Percentiles rank a stretch among this genome's conserved stretches.
These are phyloP conservation scores for Lunularia cruciata DNA, from an alignment of 225 moss, liverwort and hornwort genomes.

Conservation along the genomic window DNA sequence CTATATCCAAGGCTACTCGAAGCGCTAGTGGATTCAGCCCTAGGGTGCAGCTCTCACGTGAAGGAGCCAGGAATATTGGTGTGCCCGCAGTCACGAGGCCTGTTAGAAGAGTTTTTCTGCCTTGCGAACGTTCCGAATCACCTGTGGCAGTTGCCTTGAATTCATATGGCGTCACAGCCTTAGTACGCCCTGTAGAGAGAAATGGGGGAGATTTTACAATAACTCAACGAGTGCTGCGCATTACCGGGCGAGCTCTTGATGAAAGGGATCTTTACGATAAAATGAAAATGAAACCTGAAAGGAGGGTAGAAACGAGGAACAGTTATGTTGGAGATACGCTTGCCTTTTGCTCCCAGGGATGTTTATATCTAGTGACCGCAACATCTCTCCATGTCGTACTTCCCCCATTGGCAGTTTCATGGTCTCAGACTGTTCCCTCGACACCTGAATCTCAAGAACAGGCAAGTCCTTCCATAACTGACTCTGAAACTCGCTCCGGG, in stretches of 20 bases:
- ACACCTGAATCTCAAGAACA: constrained; percentile 5
- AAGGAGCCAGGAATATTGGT: constrained; percentile 37
- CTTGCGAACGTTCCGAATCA: constrained; percentile 33
- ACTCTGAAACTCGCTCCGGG: constrained; percentile 30
- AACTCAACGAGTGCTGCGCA: constrained; percentile 48
- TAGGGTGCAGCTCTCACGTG: constrained; percentile 50
- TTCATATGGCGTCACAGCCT: constrained; percentile 60
- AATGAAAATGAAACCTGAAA: constrained; percentile 29
- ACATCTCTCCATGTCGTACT: constrained; percentile 87
- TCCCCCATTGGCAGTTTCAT: constrained; percentile 64
- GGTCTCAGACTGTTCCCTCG: constrained; percentile 41
- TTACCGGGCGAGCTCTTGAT: constrained; percentile 50
- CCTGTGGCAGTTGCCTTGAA: constrained; percentile 67
- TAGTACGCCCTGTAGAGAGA: constrained; percentile 29
- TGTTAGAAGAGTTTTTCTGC: constrained; percentile 64
- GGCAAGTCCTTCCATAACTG: constrained; percentile 27
- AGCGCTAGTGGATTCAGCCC: constrained; percentile 85
- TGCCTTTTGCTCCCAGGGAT: constrained; percentile 71
- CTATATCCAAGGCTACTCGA: constrained; percentile 2
- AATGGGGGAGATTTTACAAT: constrained; percentile 36
- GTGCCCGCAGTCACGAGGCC: constrained; percentile 38
- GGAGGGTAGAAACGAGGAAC: constrained; percentile 35
- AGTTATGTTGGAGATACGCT: constrained; percentile 50
- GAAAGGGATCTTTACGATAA: constrained; percentile 45
- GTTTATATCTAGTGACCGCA: constrained; percentile 67